Conservation (phyloP, 352 stramenopile species). For the Phytophthora sojae region DNA sequence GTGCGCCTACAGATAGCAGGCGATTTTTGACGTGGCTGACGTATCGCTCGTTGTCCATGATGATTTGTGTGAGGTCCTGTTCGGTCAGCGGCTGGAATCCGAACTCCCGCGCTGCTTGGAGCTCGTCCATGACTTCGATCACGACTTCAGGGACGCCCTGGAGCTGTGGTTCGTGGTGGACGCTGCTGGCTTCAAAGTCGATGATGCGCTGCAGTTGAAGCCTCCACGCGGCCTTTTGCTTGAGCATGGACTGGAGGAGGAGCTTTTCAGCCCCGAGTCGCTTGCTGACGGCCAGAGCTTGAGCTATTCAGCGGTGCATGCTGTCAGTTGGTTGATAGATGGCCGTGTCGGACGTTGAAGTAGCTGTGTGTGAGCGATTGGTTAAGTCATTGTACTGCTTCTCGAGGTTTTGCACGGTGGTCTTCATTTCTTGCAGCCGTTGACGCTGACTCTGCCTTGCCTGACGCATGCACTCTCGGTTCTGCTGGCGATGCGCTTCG, state of each 20-base stretch:
- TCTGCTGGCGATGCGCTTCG: slow-evolving; percentile 21
- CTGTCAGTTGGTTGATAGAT: not conserved
- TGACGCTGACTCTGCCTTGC: slow-evolving; percentile 37
- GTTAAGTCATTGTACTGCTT: slow-evolving; percentile 39
- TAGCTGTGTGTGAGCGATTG: slow-evolving; percentile 11
- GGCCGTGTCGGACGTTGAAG: too few relatives aligned
- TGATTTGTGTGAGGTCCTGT: slow-evolving; percentile 35
- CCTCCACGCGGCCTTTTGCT: slow-evolving; percentile 37
- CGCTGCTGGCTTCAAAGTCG: slow-evolving; percentile 29
- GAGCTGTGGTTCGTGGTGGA: not conserved
- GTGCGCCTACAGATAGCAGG: slow-evolving; percentile 7
- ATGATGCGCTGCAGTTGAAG: slow-evolving; percentile 39
- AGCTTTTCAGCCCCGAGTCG: slow-evolving; percentile 52
- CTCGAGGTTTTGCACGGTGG: slow-evolving; percentile 34
- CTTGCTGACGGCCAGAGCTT: slow-evolving; percentile 26
- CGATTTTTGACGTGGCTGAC: slow-evolving; percentile 28
- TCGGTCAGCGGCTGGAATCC: slow-evolving; percentile 37
- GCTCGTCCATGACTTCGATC: slow-evolving; percentile 23
- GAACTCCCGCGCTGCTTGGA: slow-evolving; percentile 31
- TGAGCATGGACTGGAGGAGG: slow-evolving; percentile 31
- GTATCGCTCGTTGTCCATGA: slow-evolving; percentile 34
- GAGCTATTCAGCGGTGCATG: not conserved
- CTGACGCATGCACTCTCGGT: slow-evolving; percentile 46
- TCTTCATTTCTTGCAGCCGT: slow-evolving; percentile 33
- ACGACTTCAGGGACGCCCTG: not conserved